Evolutionary conservation across 2,329 filamentous ascomycete genomes (phyloP).

Genomic region (Verticillium dahliae): DNA sequence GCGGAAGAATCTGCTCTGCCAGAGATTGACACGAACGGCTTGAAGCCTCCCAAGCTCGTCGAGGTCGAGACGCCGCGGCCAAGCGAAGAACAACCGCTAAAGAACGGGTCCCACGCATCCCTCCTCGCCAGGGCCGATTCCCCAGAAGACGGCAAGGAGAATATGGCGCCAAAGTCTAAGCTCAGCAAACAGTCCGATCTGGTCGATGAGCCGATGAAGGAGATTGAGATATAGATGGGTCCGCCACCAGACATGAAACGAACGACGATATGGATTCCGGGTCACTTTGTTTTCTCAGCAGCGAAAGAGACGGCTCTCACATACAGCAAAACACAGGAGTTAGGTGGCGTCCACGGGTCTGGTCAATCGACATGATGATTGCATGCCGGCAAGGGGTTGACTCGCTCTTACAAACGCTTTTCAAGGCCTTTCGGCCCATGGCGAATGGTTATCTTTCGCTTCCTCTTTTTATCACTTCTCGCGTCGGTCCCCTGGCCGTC

Average conservation of each 20-base stretch:
- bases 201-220: slow-evolving; percentile 50
- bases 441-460: slow-evolving; percentile 6
- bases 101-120: slow-evolving; percentile 19
- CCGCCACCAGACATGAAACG: slow-evolving; percentile 16
- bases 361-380: not conserved
- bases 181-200: slow-evolving; percentile 36
- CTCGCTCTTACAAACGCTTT: not conserved
- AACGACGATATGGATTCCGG: slow-evolving; percentile 15
- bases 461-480: slow-evolving; percentile 6
- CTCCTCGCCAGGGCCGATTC: slow-evolving; percentile 25
- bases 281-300: slow-evolving; percentile 8
- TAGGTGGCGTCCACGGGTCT: slow-evolving; percentile 11
- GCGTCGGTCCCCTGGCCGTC: not conserved
- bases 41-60: slow-evolving; percentile 44
- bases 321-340: slow-evolving; percentile 13
- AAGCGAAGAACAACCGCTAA: slow-evolving; percentile 34
- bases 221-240: slow-evolving; percentile 49
- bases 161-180: slow-evolving; percentile 21
- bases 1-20: slow-evolving; percentile 56
- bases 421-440: slow-evolving; percentile 10
- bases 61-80: slow-evolving; percentile 48
- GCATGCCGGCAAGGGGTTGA: not conserved
- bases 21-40: slow-evolving; percentile 24
- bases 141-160: slow-evolving; percentile 31
- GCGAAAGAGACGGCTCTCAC: slow-evolving; percentile 6